phyloP scores from a whole-genome alignment of 2,329 filamentous ascomycete species.

The Zymoseptoria pseudotritici region DNA sequence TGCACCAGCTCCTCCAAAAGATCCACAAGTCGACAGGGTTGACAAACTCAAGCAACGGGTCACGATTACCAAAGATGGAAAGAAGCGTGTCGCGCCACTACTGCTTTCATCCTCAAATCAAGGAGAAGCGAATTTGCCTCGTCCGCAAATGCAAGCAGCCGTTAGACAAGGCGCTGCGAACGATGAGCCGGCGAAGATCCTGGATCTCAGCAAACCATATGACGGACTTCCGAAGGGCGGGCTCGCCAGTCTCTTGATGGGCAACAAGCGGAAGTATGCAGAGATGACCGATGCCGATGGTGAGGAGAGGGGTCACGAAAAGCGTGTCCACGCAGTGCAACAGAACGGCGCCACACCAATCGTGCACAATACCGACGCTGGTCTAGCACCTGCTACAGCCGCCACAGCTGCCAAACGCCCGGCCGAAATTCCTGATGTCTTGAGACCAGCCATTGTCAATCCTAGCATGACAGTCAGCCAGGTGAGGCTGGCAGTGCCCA shows the following conservation, averaged over 20 bases:
- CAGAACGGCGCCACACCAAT: conserved; percentile 63
- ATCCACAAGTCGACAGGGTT: conserved; percentile 52
- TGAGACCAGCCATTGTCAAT: conserved; percentile 80
- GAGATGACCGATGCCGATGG: conserved; percentile 68
- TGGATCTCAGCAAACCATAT: conserved; percentile 89
- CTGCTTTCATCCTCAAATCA: conserved; percentile 78
- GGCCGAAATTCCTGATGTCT: conserved; percentile 62
- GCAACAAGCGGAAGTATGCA: conserved; percentile 82
- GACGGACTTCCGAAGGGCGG: conserved; percentile 89
- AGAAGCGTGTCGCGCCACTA: conserved; percentile 87
- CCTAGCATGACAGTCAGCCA: conserved; percentile 76
- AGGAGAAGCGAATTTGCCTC: conserved; percentile 79
- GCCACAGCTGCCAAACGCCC: conserved; percentile 43
- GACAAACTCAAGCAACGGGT: conserved; percentile 80
- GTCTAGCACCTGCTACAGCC: conserved; percentile 66
- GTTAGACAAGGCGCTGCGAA: conserved; percentile 48
- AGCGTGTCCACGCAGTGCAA: conserved; percentile 51
- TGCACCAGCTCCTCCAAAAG: conserved; percentile 31
- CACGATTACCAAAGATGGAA: conserved; percentile 92
- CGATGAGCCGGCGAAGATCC: conserved; percentile 48
- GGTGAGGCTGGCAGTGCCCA: conserved; percentile 78
- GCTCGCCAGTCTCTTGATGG: conserved; percentile 74
- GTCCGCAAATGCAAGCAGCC: conserved; percentile 77
- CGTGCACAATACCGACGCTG: conserved; percentile 67
- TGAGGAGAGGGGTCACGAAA: conserved; percentile 58